Evolutionary conservation across 1,139 yeast species (phyloP), one percentile per base, ranked within the genome.

Genomic region (Suhomyces taliae): DNA sequence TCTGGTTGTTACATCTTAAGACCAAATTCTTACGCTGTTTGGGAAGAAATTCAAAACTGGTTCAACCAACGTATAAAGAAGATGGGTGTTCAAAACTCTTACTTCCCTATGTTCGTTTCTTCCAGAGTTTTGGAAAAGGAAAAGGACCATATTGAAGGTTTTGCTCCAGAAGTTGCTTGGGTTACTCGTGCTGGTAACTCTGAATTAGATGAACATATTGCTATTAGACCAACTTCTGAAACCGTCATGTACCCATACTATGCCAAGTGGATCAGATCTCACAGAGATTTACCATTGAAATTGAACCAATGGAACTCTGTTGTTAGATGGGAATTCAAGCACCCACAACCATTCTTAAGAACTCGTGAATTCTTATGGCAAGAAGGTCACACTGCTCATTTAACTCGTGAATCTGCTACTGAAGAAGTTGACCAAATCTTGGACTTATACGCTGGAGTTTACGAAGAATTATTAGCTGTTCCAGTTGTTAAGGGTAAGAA

Each of bases 111-210:
- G 97, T 95, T 95, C 65, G 99, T 95, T 41, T 90, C 98, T 9
- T 79, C 90, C 45, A 81, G 83, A 59, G 99, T 93, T 33, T 78
- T 95, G 62, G 98, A 93, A 72, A 90, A 87, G 74, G 99, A 95
- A 76, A 95, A 95, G 74, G 99, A 95, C 67, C 99, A 95, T 67
- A 85, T 95, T 61, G 99, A 95, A 72, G 99, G 99, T 36, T 95
- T 95, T 69, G 99, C 99, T 43, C 99, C 99, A 31, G 99, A 95
- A 73, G 99, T 95, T 48, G 99, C 99, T 26, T 95, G 99, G 99
- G 99, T 95, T 56, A 95, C 99, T 51, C 83, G 78, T 62, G 99
- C 99, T 43, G 99, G 99, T 61, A 70, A 74, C 43, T 87, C 96
- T 31, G 98, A 93, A 45, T 80, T 95, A 59, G 99, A 95, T 48